Base-by-base conservation (phyloP, 768 basidiomycete species). In the Arthromyces matolae region DNA sequence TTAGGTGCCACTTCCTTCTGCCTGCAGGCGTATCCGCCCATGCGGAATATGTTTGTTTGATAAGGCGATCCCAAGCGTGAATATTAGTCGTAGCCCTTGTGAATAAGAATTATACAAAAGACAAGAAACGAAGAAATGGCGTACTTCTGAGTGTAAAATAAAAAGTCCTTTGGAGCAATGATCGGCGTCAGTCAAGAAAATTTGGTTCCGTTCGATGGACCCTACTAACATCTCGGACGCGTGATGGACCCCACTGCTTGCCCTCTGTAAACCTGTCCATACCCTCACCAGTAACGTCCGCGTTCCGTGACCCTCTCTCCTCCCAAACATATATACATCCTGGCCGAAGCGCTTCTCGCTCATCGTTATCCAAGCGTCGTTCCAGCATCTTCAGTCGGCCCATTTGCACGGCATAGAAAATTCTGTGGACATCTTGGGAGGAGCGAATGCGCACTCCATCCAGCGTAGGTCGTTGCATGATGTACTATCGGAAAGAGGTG, bases 231-330 rank as follows among this genome's bases (percentile, higher is more conserved):
- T 91, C 89, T 64, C 89, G 78, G 48, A 91, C 87, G 46, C 89
- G 80, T 40, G 86, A 89, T 32, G 89, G 83, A 33, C 84, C 86
- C 89, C 89, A 91, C 54, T 83, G 76, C 58, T 83, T 76, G 19
- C 89, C 89, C 62, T 91, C 89, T 4, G 89, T 91, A 66, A 89
- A 91, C 23, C 89, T 78, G 60, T 91, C 89, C 60, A 91, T 91
- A 24, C 86, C 85, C 25, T 88, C 73, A 12, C 87, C 86, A 3
- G 84, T 86, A 12, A 86, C 79, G 64, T 88, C 88, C 19, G 78
- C 78, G 55, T 83, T 80, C 19, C 42, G 42, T 13, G 86, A 83
- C 19, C 80, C 79, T 39, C 86, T 73, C 60, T 89, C 87, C 67
- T 89, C 88, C 88, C 87, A 83, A 55, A 71, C 78, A 65, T 75